Base-by-base conservation (phyloP, 306 rosid species). In the Canavalia ensiformis region DNA sequence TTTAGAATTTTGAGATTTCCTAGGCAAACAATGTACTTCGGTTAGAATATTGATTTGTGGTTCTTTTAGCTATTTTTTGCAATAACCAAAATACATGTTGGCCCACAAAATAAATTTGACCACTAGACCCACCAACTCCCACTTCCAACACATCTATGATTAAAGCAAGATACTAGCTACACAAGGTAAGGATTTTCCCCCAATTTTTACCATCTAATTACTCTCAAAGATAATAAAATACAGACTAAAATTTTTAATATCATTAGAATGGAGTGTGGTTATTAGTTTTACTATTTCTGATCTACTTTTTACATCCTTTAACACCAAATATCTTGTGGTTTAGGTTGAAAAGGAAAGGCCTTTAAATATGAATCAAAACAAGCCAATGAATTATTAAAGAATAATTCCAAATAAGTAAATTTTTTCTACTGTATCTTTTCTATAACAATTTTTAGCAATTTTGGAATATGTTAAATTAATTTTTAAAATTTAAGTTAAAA, bases 101-200 rank as follows among this genome's bases (percentile, higher is more conserved):
- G 86, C 83, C 92, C 88, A 82, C 82, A 70, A 85, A 85, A 85
- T 84, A 86, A 87, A 87, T 83, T 59, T 35, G 41, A 64, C 8
- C 59, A 8, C 18, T 29, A 82, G 83, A 81, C 74, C 85, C 84
- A 85, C 82, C 88, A 85, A 82, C 78, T 76, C 71, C 87, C 70
- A 70, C 88, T 78, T 72, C 84, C 84, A 58, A 81, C 81, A 73
- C 66, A 81, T 13, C 74, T 67, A 62, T 85, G 76, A 85, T 84
- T 87, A 82, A 80, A 47, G 31, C 78, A 70, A 44, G 12, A 52
- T 46, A 44, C 25, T 71, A 69, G 59, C 51, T 57, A 60, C 29
- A 29, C 55, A 37, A 41, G 46, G 56, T 13, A 65, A 42, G 51
- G 58, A 57, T 49, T 57, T 69, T 49, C 37, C 37, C 52, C 1